Percentiles rank a stretch among this genome's conserved stretches.
These are phyloP conservation scores for Trametopsis cervina DNA, from an alignment of 768 basidiomycete genomes.

Conservation along the genomic window DNA sequence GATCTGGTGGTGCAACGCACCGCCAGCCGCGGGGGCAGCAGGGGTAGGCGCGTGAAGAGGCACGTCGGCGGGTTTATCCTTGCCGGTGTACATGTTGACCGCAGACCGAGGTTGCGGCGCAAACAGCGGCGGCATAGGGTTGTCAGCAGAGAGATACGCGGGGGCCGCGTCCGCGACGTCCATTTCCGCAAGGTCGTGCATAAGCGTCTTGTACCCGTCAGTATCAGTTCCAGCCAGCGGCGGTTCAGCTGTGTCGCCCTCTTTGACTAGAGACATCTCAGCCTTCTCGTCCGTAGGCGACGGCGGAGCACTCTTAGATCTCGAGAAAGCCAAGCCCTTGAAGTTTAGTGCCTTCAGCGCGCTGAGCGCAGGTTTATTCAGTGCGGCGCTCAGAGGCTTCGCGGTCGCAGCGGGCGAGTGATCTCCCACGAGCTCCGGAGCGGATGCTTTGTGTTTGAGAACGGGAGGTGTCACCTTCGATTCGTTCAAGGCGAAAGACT, in stretches of 20 bases:
- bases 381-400: slow-evolving; percentile 8
- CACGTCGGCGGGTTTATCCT: not conserved
- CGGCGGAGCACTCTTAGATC: slow-evolving; percentile 22
- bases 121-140: not conserved
- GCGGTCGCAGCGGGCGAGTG: not conserved
- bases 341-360: slow-evolving; percentile 18
- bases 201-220: not conserved
- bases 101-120: too few species aligned
- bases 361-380: slow-evolving; percentile 17
- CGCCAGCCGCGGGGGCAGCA: slow-evolving; percentile 5
- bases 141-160: not conserved
- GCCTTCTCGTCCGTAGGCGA: slow-evolving; percentile 13
- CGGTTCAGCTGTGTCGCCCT: not conserved
- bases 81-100: slow-evolving; percentile 1
- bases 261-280: not conserved
- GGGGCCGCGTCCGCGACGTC: not conserved
- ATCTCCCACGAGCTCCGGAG: slow-evolving; percentile 14
- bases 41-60: slow-evolving; percentile 7
- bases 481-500: slow-evolving; percentile 15
- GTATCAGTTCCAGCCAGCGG: not conserved
- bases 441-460: slow-evolving; percentile 15
- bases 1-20: slow-evolving; percentile 7
- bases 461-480: slow-evolving; percentile 10
- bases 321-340: slow-evolving; percentile 17
- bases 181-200: not conserved